phyloP scores from a whole-genome alignment of 2,329 filamentous ascomycete genomes.

The Fusarium newnesense region DNA sequence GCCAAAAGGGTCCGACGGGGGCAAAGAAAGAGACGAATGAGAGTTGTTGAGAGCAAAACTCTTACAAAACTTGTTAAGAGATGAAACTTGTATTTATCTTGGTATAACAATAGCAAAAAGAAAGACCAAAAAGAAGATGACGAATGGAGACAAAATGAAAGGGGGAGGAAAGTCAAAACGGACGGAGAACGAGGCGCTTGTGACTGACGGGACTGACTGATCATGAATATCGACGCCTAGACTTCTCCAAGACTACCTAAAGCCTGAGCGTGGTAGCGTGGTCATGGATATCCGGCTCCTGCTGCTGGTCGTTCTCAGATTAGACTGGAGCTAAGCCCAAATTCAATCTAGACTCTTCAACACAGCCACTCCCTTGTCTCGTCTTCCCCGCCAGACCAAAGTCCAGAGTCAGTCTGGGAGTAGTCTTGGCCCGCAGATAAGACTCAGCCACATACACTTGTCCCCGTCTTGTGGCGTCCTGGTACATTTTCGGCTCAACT shows the following conservation, averaged over 20 bases:
- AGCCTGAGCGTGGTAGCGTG: not conserved
- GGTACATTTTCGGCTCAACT: slow-evolving; percentile 26
- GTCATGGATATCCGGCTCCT: slow-evolving; percentile 15
- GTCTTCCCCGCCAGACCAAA: not conserved
- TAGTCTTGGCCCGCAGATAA: not conserved
- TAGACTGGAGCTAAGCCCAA: slow-evolving; percentile 11
- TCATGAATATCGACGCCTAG: slow-evolving; percentile 17
- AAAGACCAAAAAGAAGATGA: slow-evolving; percentile 10
- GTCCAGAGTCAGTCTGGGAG: not conserved
- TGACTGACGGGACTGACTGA: slow-evolving; percentile 33
- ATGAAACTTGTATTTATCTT: slow-evolving; percentile 6
- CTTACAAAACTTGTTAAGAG: not conserved
- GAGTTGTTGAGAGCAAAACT: slow-evolving; percentile 11
- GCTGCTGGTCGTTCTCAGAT: slow-evolving; percentile 5
- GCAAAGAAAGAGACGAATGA: slow-evolving; percentile 4
- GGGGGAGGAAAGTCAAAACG: slow-evolving; percentile 3
- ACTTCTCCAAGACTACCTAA: not conserved
- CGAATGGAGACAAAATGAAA: not conserved
- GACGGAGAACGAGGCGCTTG: slow-evolving; percentile 21
- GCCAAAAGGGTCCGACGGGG: slow-evolving; percentile 15
- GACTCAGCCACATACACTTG: not conserved
- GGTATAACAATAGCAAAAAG: not conserved
- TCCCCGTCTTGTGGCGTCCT: slow-evolving; percentile 8
- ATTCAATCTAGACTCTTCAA: slow-evolving; percentile 12
- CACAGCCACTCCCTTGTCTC: slow-evolving; percentile 10